A percentile compares a stretch with the other conserved stretches of the same genome.
Evolutionary conservation across 306 rosid species (phyloP).

Genomic region (Lathyrus sativus): DNA sequence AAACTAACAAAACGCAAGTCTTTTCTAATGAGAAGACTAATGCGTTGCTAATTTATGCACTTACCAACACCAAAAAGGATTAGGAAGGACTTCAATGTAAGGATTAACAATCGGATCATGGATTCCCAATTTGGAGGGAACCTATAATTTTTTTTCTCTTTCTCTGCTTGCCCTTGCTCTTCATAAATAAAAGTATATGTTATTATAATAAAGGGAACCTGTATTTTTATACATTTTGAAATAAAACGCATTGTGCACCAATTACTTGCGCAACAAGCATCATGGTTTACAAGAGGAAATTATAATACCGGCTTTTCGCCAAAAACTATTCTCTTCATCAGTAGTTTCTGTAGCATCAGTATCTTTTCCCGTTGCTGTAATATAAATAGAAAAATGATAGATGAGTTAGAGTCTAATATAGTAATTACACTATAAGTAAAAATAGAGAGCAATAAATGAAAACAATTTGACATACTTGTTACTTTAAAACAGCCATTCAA

Average conservation of each 20-base stretch:
- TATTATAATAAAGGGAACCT: too few species aligned
- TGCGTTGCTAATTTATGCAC: conserved; percentile 8
- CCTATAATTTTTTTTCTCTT: not conserved
- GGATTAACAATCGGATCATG: conserved; percentile 18
- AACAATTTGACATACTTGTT: conserved; percentile 35
- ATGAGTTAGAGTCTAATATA: conserved; percentile 13
- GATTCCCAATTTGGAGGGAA: conserved; percentile 47
- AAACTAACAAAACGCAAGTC: not conserved
- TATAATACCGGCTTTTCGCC: conserved; percentile 33
- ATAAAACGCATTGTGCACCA: not conserved
- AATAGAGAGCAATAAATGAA: not conserved
- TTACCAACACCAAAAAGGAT: conserved; percentile 48
- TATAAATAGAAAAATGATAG: conserved; percentile 19
- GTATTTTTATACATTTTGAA: not conserved
- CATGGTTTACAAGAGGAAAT: conserved; percentile 6
- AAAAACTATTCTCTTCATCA: conserved; percentile 45
- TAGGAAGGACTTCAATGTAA: conserved; percentile 40
- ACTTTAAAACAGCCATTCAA: conserved; percentile 29
- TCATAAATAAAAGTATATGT: not conserved
- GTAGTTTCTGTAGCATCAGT: conserved; percentile 8
- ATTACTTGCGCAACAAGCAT: not conserved
- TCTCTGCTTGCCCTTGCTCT: conserved; percentile 40
- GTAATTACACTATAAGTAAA: not conserved
- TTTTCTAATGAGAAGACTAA: not conserved
- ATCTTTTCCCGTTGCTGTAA: conserved; percentile 40